These are phyloP conservation scores for Helicocarpus griseus DNA, from an alignment of 2,329 filamentous ascomycete genomes.

Conservation along the genomic window DNA sequence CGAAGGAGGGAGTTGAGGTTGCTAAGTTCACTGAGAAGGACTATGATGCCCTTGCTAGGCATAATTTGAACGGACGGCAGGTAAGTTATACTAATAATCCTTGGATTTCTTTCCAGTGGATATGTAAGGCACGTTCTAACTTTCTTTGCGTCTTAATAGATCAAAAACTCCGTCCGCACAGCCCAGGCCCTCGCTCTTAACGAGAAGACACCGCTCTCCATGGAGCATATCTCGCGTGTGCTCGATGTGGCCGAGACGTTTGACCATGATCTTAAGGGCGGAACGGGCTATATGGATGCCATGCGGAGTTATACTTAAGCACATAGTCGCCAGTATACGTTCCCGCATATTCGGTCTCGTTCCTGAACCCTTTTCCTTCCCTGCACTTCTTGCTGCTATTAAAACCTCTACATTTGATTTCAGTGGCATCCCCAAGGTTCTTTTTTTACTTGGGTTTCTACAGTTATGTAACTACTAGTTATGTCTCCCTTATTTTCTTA, in stretches of 20 bases:
- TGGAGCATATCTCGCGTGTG: slow-evolving; percentile 72
- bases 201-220: slow-evolving; percentile 59
- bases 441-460: background rate
- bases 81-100: slow-evolving; percentile 27
- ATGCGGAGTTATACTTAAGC: slow-evolving; percentile 62
- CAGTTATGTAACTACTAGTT: background rate
- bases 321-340: background rate
- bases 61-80: slow-evolving; percentile 60
- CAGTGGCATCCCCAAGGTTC: background rate
- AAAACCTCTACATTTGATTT: background rate
- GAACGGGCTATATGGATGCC: slow-evolving; percentile 68
- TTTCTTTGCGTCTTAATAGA: slow-evolving; percentile 41
- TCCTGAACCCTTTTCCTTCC: background rate
- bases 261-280: slow-evolving; percentile 72
- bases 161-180: slow-evolving; percentile 80
- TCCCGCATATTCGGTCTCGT: background rate
- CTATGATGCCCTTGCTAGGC: slow-evolving; percentile 54
- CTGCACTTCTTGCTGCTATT: background rate
- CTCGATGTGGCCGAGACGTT: slow-evolving; percentile 79
- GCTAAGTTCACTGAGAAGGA: slow-evolving; percentile 48
- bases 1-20: slow-evolving; percentile 50
- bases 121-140: background rate
- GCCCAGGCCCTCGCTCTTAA: slow-evolving; percentile 75
- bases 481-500: background rate
- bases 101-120: background rate